Base-by-base conservation (phyloP, 2,329 filamentous ascomycete species). In the Fusarium paranaense region DNA sequence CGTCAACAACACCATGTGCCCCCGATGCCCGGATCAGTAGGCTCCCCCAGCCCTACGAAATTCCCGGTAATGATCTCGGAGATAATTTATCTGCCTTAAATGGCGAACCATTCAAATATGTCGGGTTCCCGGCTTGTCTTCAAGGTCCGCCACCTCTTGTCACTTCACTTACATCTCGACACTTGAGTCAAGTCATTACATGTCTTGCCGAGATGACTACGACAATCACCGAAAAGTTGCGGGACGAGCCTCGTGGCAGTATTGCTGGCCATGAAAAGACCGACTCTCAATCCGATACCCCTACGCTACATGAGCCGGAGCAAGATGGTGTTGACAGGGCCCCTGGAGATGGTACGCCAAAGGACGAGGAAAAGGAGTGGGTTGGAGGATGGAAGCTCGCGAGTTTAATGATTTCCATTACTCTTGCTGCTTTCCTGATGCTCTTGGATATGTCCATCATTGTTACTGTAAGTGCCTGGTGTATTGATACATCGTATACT, bases 371-470 rank as follows among this genome's bases (percentile, higher is more conserved):
- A 7, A 27, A 76, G 20, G 64, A 73, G 47, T 78, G 76, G 62
- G 50, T 80, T 6, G 70, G 62, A 6, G 79, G 79, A 8, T 80
- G 76, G 76, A 82, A 80, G 58, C 76, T 85, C 33, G 73, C 79
- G 60, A 78, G 83, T 30, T 78, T 82, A 56, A 81, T 85, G 67
- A 69, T 70, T 20, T 79, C 80, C 3, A 76, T 88, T 16, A 86
- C 85, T 0, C 69, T 86, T 5, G 83, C 82, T 9, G 82, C 83
- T 16, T 88, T 88, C 67, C 72, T 88, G 20, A 84, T 87, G 79
- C 73, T 89, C 69, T 71, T 90, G 5, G 88, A 90, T 65, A 85
- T 83, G 40, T 87, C 87, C 1, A 89, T 90, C 60, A 83, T 90
- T 62, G 82, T 84, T 10, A 90, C 88, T 6, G 88, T 85, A 69